Conservation (phyloP, 139 green algal species). For the Coelastrella sp. region DNA sequence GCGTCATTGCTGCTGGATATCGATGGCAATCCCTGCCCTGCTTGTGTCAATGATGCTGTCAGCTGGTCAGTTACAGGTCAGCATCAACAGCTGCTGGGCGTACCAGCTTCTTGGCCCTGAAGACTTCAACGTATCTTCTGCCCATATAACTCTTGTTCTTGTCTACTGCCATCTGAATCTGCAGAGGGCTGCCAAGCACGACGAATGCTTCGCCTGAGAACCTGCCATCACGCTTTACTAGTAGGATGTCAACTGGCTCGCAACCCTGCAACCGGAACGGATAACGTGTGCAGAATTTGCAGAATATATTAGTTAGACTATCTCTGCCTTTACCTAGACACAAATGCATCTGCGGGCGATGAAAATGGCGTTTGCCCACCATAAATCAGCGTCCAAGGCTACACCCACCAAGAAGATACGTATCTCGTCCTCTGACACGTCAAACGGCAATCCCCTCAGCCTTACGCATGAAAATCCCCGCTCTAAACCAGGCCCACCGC, state of each 20-base stretch:
- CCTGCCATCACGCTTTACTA: conserved; percentile 73
- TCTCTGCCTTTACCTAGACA: background rate
- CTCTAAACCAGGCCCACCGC: conserved; percentile 27
- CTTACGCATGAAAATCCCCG: conserved; percentile 72
- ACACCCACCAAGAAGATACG: conserved; percentile 80
- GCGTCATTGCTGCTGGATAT: background rate
- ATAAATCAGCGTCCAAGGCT: conserved; percentile 1
- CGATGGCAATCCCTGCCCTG: background rate
- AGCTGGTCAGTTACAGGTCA: background rate
- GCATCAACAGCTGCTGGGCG: conserved; percentile 17
- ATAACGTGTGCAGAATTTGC: background rate
- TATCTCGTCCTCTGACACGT: conserved; percentile 82
- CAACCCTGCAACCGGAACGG: conserved; percentile 59
- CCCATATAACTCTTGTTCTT: conserved; percentile 88
- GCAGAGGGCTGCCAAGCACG: conserved; percentile 69
- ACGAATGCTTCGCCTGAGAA: conserved; percentile 83
- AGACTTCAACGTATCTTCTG: conserved; percentile 86
- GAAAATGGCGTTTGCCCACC: conserved; percentile 5
- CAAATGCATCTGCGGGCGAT: background rate
- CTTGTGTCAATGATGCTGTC: background rate
- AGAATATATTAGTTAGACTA: background rate
- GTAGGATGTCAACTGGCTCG: conserved; percentile 82
- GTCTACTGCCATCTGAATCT: conserved; percentile 74
- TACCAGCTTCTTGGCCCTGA: conserved; percentile 79
- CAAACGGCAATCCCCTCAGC: conserved; percentile 84